These are phyloP conservation scores for Tulasnella sp. DNA, from an alignment of 768 basidiomycete genomes.

Conservation along the genomic window DNA sequence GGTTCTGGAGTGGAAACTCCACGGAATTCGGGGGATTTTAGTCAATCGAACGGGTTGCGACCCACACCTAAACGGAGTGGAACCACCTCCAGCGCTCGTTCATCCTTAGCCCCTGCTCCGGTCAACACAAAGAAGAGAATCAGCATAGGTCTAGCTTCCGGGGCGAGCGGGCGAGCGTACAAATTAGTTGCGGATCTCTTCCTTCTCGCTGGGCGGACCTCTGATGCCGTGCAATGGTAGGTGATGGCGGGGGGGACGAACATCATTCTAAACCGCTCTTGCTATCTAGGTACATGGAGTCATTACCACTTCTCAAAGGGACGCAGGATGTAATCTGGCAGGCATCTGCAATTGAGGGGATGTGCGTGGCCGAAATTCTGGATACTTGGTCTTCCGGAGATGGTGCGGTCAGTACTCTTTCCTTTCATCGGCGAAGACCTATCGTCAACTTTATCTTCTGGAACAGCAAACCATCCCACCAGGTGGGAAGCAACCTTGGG, in stretches of 20 bases:
- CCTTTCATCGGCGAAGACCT: slow-evolving; percentile 18
- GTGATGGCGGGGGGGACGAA: slow-evolving; percentile 20
- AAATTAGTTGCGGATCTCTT: slow-evolving; percentile 85
- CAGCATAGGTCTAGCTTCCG: slow-evolving; percentile 50
- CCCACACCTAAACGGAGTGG: neutral
- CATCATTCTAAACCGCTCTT: neutral
- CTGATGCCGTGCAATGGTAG: slow-evolving; percentile 73
- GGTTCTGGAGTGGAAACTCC: too few species aligned
- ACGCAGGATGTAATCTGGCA: slow-evolving; percentile 79
- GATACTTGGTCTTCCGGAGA: slow-evolving; percentile 76
- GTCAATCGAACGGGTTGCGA: too few species aligned
- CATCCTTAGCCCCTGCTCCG: slow-evolving; percentile 12
- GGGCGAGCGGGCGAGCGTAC: slow-evolving; percentile 73
- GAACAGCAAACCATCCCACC: slow-evolving; percentile 42
- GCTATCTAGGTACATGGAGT: slow-evolving; percentile 65
- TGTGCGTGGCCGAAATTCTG: slow-evolving; percentile 64
- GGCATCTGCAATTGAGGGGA: slow-evolving; percentile 74
- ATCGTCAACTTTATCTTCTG: slow-evolving; percentile 2
- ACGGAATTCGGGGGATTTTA: too few species aligned
- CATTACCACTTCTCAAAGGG: slow-evolving; percentile 59
- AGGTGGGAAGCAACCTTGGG: slow-evolving; percentile 56
- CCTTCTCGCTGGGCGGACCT: slow-evolving; percentile 70
- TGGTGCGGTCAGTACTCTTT: slow-evolving; percentile 44
- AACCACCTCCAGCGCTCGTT: neutral
- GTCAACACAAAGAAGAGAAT: slow-evolving; percentile 43